Base-by-base conservation (phyloP, 805 yeast genomes). In the Metahyphopichia silvanorum region DNA sequence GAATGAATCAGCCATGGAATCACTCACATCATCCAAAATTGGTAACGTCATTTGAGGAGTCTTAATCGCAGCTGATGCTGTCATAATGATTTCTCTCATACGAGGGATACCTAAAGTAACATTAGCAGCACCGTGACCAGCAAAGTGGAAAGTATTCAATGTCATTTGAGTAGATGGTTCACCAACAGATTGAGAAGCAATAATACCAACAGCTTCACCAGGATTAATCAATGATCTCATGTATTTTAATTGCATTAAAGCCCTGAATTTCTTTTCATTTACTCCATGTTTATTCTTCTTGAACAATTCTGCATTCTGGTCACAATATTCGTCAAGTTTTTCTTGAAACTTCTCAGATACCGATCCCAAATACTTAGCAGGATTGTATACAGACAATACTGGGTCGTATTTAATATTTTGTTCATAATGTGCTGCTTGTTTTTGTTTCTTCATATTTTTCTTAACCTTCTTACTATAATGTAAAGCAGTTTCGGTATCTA, bases 151-250 rank as follows among this genome's bases (percentile, higher is more conserved):
- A 29, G 96, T 86, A 61, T 86, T 86, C 53, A 86, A 76, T 12
- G 99, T 93, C 99, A 93, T 93, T 70, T 93, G 99, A 3, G 99
- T 93, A 4, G 97, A 87, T 32, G 99, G 99, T 65, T 93, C 99
- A 66, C 99, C 99, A 59, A 93, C 82, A 34, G 97, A 88, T 66
- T 93, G 98, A 15, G 97, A 84, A 6, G 98, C 99, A 66, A 94
- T 82, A 53, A 93, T 89, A 66, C 99, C 99, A 34, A 93, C 98
- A 32, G 96, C 79, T 62, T 93, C 99, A 58, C 99, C 98, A 4
- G 99, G 98, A 51, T 87, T 77, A 34, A 93, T 81, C 45, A 89
- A 70, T 8, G 98, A 88, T 53, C 95, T 83, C 96, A 91, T 93
- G 65, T 93, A 93, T 66, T 94, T 94, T 69, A 93, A 74, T 68